Evolutionary conservation across 768 basidiomycete species (phyloP), one percentile per base, ranked within the genome.

Genomic region (Xerocomellus dryophilus): DNA sequence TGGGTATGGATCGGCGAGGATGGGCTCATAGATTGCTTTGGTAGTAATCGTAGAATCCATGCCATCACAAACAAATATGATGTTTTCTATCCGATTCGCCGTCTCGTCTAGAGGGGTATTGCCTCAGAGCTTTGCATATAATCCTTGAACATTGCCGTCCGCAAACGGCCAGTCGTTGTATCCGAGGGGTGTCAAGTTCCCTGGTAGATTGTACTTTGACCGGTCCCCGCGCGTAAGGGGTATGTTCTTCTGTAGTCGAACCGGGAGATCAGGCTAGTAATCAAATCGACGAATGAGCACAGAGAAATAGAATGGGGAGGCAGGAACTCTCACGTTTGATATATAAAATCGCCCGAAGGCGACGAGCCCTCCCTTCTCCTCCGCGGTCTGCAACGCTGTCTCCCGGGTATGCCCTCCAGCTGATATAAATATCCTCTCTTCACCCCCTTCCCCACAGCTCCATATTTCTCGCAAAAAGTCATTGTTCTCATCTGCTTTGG

Each of bases 391-490:
- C 3, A 78, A 49, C 0, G 79, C 81, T 0, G 60, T 61, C 39
- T 78, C 70, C 5, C 75, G 68, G 1, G 70, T 73, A 58, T 79
- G 76, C 2, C 76, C 78, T 20, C 79, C 79, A 4, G 77, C 74
- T 14, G 67, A 69, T 48, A 83, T 75, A 46, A 75, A 68, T 0
- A 66, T 62, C 10, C 70, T 63, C 0, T 61, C 51, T 17, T 61
- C 29, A 1, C 60, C 50, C 2, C 73, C 70, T 8, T 70, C 66
- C 3, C 61, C 57, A 7, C 36, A 23, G 9, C 44, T 45, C 81
- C 81, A 82, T 7, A 80, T 74, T 3, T 69, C 54, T 14, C 78
- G 70, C 27, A 81, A 43, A 56, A 79, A 77, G 45, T 79, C 75
- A 47, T 76, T 81, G 2, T 71, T 70, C 18, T 71, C 61, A 15